These are phyloP conservation scores for Xylaria flabelliformis DNA, from an alignment of 495 filamentous ascomycete species.

Conservation along the genomic window DNA sequence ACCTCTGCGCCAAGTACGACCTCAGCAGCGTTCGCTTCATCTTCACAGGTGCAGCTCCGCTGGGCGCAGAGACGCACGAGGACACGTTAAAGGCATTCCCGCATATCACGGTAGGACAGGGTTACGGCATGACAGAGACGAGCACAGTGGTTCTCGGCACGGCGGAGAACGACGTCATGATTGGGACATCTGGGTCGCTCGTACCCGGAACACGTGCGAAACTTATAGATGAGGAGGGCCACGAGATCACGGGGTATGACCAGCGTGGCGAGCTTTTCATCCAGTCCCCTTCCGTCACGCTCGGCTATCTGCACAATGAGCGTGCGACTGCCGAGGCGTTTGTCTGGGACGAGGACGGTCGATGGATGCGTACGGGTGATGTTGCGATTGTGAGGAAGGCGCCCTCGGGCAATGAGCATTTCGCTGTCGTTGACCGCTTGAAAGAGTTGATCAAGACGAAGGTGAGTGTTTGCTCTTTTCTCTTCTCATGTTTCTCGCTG, in stretches of 20 bases:
- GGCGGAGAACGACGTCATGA: conserved; percentile 68
- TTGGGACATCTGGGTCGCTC: conserved; percentile 77
- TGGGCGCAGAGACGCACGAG: conserved; percentile 78
- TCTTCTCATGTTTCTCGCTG: too few relatives aligned
- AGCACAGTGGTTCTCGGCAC: conserved; percentile 74
- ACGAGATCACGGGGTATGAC: conserved; percentile 77
- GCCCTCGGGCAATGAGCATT: conserved; percentile 72
- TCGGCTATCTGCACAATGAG: conserved; percentile 87
- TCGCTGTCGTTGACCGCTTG: conserved; percentile 85
- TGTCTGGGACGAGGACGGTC: conserved; percentile 67
- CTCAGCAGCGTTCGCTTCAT: conserved; percentile 69
- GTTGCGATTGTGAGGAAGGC: conserved; percentile 73
- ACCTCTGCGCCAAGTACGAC: conserved; percentile 72
- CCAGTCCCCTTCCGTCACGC: conserved; percentile 74
- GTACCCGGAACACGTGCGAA: conserved; percentile 71
- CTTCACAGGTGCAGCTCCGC: conserved; percentile 84
- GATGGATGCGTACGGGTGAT: conserved; percentile 89
- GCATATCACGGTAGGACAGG: conserved; percentile 72
- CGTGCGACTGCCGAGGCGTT: conserved; percentile 84
- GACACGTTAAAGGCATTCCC: conserved; percentile 71
- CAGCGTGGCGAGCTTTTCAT: conserved; percentile 82
- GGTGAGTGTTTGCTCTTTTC: conserved; percentile 52
- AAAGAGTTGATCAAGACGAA: conserved; percentile 97
- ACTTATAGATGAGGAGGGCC: conserved; percentile 73
- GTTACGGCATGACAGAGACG: conserved; percentile 88